Conservation (phyloP, 306 rosid species). For the Pterocarpus macrocarpus region DNA sequence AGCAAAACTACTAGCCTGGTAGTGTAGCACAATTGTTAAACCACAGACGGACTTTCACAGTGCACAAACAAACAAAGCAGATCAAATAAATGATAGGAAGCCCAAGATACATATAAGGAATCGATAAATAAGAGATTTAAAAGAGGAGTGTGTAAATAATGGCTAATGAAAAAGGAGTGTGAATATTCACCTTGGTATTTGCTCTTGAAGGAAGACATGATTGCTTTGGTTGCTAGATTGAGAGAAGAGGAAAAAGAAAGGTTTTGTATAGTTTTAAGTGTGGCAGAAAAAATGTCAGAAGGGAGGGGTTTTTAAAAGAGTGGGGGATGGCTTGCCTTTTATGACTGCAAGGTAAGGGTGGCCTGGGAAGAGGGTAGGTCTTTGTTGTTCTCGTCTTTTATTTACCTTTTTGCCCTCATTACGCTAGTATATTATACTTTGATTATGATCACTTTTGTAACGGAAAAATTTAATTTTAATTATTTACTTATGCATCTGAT, state of each 20-base stretch:
- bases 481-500: neutral
- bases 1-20: neutral
- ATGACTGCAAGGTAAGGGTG: neutral
- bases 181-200: conserved; percentile 48
- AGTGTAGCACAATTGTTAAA: neutral
- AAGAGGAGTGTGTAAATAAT: neutral
- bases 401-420: neutral
- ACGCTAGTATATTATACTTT: neutral
- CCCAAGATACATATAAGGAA: neutral
- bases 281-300: neutral
- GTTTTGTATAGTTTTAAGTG: neutral
- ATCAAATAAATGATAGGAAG: neutral
- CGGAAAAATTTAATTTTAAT: neutral
- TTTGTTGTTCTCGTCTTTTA: neutral
- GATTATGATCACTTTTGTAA: too few species aligned
- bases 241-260: neutral
- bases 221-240: neutral
- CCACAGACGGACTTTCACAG: neutral
- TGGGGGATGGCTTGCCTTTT: neutral
- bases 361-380: conserved; percentile 18
- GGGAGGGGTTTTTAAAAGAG: neutral
- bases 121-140: neutral
- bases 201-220: conserved; percentile 52
- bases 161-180: neutral
- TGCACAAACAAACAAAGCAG: neutral